Evolutionary conservation across 257 asterid species (phyloP), one percentile per base, ranked within the genome.

Genomic region (Capsicum chinense): DNA sequence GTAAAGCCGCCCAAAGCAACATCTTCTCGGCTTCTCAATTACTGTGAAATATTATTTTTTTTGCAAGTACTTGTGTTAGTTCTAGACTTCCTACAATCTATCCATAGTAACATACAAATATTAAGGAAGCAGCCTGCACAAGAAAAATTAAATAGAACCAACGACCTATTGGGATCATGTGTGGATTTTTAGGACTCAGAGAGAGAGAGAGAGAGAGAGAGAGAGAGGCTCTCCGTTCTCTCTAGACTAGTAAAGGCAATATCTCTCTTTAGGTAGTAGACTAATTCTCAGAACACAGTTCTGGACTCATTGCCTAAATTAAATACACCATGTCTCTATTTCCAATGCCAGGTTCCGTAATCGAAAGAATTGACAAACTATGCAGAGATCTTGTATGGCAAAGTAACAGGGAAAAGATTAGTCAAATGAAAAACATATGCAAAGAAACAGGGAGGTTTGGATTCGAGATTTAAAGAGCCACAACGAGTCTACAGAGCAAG

Each of bases 301-400:
- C 79, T 42, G 79, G 35, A 70, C 56, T 70, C 79, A 17, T 16
- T 70, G 79, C 79, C 79, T 70, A 70, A 33, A 5, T 17, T 70
- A 70, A 33, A 5, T 42, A 42, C 56, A 42, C 16, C 37, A 6
- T 39, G 37, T 42, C 37, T 70, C 37, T 44, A 50, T 71, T 71
- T 44, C 57, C 50, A 71, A 44, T 69, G 79, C 0, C 3, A 6
- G 57, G 57, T 71, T 71, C 79, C 37, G 16, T 71, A 3, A 7
- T 71, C 3, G 33, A 44, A 44, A 47, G 79, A 71, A 70, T 39
- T 42, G 79, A 70, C 56, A 3, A 71, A 47, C 57, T 17, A n/a
- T 44, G 16, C 37, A 71, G 16, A 71, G 79, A 70, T 21, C 57
- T 44, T 37, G 44, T 71, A 17, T 70, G 79, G 79, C 35, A 44